Evolutionary conservation across 2,329 filamentous ascomycete genomes (phyloP).

Genomic region (Rasamsonia emersonii): DNA sequence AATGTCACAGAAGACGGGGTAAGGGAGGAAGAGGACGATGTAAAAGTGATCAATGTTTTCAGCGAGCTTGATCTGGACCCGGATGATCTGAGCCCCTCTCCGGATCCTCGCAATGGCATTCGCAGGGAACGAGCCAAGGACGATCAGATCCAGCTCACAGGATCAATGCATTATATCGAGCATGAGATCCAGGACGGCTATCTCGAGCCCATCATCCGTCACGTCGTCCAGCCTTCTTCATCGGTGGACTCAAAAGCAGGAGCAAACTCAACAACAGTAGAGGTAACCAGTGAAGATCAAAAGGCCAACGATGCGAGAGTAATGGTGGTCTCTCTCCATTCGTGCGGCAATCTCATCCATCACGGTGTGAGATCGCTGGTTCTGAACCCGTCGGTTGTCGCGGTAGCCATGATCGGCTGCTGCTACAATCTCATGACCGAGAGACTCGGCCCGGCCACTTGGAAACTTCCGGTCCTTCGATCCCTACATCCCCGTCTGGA

Average conservation of each 20-base stretch:
- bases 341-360: conserved; percentile 94
- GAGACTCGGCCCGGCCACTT: conserved; percentile 74
- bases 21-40: conserved; percentile 15
- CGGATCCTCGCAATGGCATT: conserved; percentile 3
- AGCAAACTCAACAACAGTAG: not conserved
- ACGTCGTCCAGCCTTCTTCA: conserved; percentile 21
- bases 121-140: conserved; percentile 7
- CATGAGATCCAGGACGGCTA: conserved; percentile 37
- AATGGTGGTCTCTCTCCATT: conserved; percentile 92
- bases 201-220: conserved; percentile 30
- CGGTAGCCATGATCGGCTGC: conserved; percentile 94
- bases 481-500: conserved; percentile 63
- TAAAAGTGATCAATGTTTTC: conserved; percentile 23
- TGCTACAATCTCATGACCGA: conserved; percentile 97
- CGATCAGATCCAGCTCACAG: conserved; percentile 15
- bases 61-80: conserved; percentile 25
- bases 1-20: conserved; percentile 7
- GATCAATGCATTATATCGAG: conserved; percentile 35
- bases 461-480: conserved; percentile 71
- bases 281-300: conserved; percentile 2
- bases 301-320: conserved; percentile 33
- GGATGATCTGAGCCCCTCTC: conserved; percentile 17
- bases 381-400: conserved; percentile 72
- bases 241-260: conserved; percentile 2
- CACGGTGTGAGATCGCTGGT: conserved; percentile 81